phyloP scores from a whole-genome alignment of 441 rosid genomes.

The Hura crepitans region DNA sequence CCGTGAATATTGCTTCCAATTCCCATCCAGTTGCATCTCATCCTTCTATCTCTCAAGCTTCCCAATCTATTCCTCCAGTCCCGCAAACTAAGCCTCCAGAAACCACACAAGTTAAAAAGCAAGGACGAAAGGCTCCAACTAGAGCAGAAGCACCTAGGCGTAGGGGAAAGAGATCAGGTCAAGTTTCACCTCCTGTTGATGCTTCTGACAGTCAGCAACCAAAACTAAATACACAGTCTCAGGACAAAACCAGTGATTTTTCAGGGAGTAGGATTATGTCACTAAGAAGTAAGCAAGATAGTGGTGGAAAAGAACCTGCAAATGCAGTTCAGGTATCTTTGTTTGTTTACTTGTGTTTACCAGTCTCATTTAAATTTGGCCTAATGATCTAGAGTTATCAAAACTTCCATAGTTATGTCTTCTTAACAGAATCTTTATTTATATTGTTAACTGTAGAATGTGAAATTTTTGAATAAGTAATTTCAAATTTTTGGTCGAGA shows the following conservation, averaged over 20 bases:
- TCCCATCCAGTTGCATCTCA: conserved; percentile 31
- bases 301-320: conserved; percentile 31
- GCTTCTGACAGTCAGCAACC: conserved; percentile 32
- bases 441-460: too few species aligned
- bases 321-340: conserved; percentile 32
- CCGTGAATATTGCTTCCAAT: conserved; percentile 25
- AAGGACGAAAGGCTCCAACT: conserved; percentile 38
- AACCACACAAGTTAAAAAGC: conserved; percentile 36
- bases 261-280: conserved; percentile 30
- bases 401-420: not conserved
- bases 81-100: conserved; percentile 30
- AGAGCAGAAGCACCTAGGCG: conserved; percentile 47
- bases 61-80: too few species aligned
- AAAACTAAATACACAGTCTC: conserved; percentile 28
- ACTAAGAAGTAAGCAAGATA: conserved; percentile 36
- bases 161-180: conserved; percentile 43
- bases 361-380: not conserved
- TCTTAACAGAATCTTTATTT: too few species aligned
- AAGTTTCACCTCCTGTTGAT: conserved; percentile 33
- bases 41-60: conserved; percentile 25
- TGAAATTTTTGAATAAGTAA: too few species aligned
- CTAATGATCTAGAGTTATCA: not conserved
- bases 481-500: not conserved
- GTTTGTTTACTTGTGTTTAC: not conserved
- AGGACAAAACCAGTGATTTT: conserved; percentile 32